Evolutionary conservation across 2,329 filamentous ascomycete species (phyloP).

Genomic region (Beauveria varroae): DNA sequence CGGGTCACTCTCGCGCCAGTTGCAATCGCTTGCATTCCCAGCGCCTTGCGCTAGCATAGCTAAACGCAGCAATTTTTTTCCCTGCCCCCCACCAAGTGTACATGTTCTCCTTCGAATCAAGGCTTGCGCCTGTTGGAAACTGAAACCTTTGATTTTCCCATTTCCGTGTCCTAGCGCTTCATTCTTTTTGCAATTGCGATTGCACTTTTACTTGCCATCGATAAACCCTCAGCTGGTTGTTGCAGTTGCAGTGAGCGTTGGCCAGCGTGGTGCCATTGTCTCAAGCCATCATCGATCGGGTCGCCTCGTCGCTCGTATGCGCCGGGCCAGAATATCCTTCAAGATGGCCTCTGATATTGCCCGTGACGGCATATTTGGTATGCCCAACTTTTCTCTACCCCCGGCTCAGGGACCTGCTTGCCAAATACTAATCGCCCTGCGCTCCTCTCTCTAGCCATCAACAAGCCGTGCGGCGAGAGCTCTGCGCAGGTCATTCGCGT

Average conservation of each 20-base stretch:
- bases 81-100: neutral
- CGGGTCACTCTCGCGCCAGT: neutral
- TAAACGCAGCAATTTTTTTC: neutral
- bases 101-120: neutral
- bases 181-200: neutral
- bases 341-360: conserved; percentile 48
- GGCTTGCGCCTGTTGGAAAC: neutral
- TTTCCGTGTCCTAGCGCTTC: neutral
- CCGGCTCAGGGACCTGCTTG: neutral
- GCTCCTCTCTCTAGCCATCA: conserved; percentile 57
- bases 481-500: conserved; percentile 89
- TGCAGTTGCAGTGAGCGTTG: neutral
- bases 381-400: conserved; percentile 15
- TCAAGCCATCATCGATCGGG: neutral
- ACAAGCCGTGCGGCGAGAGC: conserved; percentile 81
- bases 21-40: neutral
- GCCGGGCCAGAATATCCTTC: conserved; percentile 23
- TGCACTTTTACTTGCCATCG: neutral
- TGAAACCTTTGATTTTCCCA: neutral
- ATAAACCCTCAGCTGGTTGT: neutral
- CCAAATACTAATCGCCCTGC: neutral
- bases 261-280: neutral
- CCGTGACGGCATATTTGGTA: conserved; percentile 53
- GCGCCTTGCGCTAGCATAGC: neutral
- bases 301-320: conserved; percentile 19